A percentile compares a stretch with the other conserved stretches of the same genome.
Evolutionary conservation across 305 asterid genomes (phyloP).

Genomic region (Ajuga reptans): DNA sequence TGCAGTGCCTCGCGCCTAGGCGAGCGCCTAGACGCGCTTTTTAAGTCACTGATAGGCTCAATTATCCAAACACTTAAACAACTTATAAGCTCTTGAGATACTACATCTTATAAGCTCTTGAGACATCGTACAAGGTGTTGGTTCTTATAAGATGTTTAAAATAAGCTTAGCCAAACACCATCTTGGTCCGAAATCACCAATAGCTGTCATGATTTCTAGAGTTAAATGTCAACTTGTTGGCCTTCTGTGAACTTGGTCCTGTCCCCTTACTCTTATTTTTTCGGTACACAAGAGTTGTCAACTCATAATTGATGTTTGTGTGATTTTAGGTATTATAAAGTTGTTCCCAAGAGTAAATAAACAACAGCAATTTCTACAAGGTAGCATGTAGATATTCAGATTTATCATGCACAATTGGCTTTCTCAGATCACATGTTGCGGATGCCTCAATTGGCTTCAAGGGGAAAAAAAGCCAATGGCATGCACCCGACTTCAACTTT

Average conservation of each 20-base stretch:
- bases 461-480: background rate
- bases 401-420: background rate
- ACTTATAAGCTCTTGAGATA: too few species aligned
- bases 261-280: background rate
- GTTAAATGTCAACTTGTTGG: background rate
- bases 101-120: too few species aligned
- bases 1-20: too few species aligned
- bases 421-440: background rate
- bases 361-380: background rate
- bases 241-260: constrained; percentile 1
- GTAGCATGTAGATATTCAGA: background rate
- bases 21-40: too few species aligned
- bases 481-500: background rate
- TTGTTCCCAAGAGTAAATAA: background rate
- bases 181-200: too few species aligned
- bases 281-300: background rate
- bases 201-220: background rate
- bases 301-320: background rate
- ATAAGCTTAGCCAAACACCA: too few species aligned
- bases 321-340: background rate
- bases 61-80: too few species aligned
- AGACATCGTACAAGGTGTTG: too few species aligned
- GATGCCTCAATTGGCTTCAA: background rate
- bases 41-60: too few species aligned
- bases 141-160: too few species aligned